phyloP scores from a whole-genome alignment of 495 filamentous ascomycete species.

The Tuber melanosporum region DNA sequence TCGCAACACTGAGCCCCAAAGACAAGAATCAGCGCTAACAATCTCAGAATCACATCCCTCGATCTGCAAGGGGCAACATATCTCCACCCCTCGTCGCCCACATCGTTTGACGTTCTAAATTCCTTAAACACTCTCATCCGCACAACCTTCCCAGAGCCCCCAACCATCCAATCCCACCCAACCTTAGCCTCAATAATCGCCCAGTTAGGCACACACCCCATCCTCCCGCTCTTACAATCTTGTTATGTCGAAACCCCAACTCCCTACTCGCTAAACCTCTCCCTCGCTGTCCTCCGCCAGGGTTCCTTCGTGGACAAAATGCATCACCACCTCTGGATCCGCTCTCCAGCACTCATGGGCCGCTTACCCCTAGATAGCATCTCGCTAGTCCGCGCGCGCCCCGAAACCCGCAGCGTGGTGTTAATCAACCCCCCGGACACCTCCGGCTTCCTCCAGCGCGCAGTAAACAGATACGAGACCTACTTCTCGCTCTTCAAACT shows the following conservation, averaged over 20 bases:
- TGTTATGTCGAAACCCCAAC: constrained; percentile 51
- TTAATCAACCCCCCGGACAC: constrained; percentile 46
- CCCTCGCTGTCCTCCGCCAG: constrained; percentile 74
- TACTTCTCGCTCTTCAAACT: constrained; percentile 62
- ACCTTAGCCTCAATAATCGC: neutral
- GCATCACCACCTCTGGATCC: constrained; percentile 49
- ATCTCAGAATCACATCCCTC: constrained; percentile 21
- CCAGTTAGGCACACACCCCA: constrained; percentile 5
- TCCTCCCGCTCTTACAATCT: constrained; percentile 10
- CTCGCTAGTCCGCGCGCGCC: constrained; percentile 71
- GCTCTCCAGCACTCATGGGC: constrained; percentile 39
- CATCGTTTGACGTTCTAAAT: constrained; percentile 20
- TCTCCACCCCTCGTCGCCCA: constrained; percentile 2
- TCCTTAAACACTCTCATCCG: constrained; percentile 28
- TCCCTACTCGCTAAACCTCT: constrained; percentile 65
- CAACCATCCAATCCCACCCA: constrained; percentile 1
- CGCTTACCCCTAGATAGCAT: constrained; percentile 26
- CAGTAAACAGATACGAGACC: constrained; percentile 61
- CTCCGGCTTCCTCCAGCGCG: constrained; percentile 57
- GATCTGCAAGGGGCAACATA: constrained; percentile 7
- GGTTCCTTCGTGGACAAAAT: constrained; percentile 77
- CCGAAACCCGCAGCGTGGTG: constrained; percentile 5
- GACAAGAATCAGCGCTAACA: neutral
- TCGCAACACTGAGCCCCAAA: neutral
- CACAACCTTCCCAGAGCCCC: constrained; percentile 6